These are phyloP conservation scores for Corymbia maculata DNA, from an alignment of 345 rosid species.

Conservation along the genomic window DNA sequence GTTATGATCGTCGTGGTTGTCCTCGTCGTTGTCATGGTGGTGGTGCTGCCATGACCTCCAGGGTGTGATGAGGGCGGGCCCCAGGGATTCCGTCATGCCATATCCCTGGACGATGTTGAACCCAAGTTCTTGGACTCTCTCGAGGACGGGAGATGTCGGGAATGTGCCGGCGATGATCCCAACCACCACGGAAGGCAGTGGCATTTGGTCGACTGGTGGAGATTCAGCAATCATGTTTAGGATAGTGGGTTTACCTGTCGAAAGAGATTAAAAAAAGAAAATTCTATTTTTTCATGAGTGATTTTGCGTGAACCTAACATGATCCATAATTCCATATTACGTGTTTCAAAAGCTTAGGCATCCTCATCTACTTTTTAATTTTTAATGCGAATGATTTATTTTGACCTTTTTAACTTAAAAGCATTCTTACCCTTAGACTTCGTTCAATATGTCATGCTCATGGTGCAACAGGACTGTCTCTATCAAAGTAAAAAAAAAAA, in stretches of 20 bases:
- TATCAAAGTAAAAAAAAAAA: not conserved
- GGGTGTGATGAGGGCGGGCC: constrained; percentile 27
- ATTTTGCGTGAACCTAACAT: not conserved
- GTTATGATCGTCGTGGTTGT: not conserved
- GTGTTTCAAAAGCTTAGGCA: not conserved
- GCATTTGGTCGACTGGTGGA: not conserved
- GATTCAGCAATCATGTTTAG: constrained; percentile 23
- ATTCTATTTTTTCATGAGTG: not conserved
- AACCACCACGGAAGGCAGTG: constrained; percentile 8
- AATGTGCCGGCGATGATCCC: constrained; percentile 30
- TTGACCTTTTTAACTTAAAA: too few relatives aligned
- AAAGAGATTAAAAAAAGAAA: not conserved
- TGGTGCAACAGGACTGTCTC: not conserved
- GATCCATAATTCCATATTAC: not conserved
- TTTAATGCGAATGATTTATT: not conserved
- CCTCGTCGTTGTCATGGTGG: not conserved
- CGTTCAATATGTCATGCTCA: not conserved
- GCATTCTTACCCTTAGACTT: not conserved
- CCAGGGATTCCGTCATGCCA: constrained; percentile 55
- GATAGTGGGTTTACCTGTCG: constrained; percentile 13
- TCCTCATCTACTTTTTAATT: not conserved
- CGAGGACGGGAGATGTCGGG: not conserved
- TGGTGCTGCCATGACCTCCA: constrained; percentile 8
- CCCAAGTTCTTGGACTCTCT: constrained; percentile 30
- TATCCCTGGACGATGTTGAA: constrained; percentile 29